Evolutionary conservation across 306 rosid genomes (phyloP).

Genomic region (Pyrus pyrifolia): DNA sequence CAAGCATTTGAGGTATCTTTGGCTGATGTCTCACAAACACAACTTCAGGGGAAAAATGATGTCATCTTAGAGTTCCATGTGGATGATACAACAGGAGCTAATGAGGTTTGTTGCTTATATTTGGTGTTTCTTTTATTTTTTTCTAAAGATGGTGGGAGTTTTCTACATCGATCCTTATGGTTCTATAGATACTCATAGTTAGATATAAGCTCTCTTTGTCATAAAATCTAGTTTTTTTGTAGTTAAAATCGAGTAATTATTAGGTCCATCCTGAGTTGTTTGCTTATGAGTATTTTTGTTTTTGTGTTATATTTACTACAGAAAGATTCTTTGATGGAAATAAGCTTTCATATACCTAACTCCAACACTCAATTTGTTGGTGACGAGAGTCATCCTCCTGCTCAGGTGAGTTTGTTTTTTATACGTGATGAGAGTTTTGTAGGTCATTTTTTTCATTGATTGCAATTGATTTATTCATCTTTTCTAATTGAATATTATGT

Average conservation of each 20-base stretch:
- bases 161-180: neutral
- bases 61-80: constrained; percentile 93
- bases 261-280: neutral
- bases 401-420: constrained; percentile 59
- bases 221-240: no score
- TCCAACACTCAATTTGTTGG: constrained; percentile 97
- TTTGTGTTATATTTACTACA: constrained; percentile 24
- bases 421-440: neutral
- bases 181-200: neutral
- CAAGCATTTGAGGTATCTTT: constrained; percentile 98
- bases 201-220: neutral
- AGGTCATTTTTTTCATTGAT: neutral
- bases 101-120: constrained; percentile 53
- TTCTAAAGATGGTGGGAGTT: neutral
- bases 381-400: constrained; percentile 87
- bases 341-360: constrained; percentile 93
- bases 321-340: constrained; percentile 99
- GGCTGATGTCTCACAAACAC: constrained; percentile 94
- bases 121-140: neutral
- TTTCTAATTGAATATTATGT: constrained; percentile 9
- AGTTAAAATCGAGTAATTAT: neutral
- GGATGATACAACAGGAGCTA: constrained; percentile 96
- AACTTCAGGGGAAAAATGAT: constrained; percentile 93
- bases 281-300: constrained; percentile 2
- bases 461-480: constrained; percentile 16